Conservation (phyloP, 2,329 filamentous ascomycete species). For the Talaromyces sp. region DNA sequence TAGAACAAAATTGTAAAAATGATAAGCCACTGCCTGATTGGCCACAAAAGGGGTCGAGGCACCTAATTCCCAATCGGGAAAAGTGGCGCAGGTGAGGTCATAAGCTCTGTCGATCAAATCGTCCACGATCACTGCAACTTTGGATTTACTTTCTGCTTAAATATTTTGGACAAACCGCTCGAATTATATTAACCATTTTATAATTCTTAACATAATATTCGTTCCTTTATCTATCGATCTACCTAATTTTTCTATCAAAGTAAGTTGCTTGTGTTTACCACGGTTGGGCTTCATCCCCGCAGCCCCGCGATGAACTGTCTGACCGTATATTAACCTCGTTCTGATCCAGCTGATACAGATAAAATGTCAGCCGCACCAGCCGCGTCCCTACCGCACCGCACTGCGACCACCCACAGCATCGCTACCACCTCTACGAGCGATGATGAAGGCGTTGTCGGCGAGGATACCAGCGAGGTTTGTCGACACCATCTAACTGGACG, state of each 20-base stretch:
- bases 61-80: neutral
- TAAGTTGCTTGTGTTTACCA: neutral
- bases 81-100: constrained; percentile 2
- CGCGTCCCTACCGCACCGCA: constrained; percentile 31
- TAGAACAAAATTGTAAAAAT: no score
- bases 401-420: constrained; percentile 29
- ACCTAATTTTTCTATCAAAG: neutral
- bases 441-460: constrained; percentile 41
- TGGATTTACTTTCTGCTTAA: neutral
- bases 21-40: neutral
- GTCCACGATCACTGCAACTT: neutral
- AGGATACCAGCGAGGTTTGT: constrained; percentile 43
- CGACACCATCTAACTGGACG: neutral
- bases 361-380: constrained; percentile 12
- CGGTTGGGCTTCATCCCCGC: constrained; percentile 2
- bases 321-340: neutral
- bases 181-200: neutral
- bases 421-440: constrained; percentile 35
- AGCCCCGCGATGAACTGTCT: neutral
- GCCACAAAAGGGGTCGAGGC: neutral
- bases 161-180: neutral
- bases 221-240: neutral
- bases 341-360: neutral
- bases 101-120: neutral
- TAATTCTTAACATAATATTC: neutral